Evolutionary conservation across 1,139 yeast species (phyloP).

Genomic region (Yamadazyma buinensis): DNA sequence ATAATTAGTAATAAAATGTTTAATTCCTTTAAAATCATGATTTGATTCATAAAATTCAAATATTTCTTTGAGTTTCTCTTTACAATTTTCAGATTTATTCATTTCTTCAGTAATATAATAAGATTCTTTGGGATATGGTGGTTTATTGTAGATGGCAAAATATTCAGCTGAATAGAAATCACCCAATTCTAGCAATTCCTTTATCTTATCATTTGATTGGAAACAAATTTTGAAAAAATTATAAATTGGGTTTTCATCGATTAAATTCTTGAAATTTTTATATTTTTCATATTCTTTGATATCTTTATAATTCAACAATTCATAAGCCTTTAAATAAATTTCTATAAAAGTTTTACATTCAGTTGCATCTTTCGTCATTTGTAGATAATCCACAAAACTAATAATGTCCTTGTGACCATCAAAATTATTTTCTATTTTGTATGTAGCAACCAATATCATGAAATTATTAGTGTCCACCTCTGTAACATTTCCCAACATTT

Average conservation of each 20-base stretch:
- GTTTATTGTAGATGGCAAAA: slow-evolving; percentile 19
- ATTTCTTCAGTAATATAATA: slow-evolving; percentile 15
- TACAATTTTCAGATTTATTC: slow-evolving; percentile 1
- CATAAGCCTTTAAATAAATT: slow-evolving; percentile 33
- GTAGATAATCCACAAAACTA: slow-evolving; percentile 36
- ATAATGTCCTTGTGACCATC: slow-evolving; percentile 18
- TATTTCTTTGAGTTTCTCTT: slow-evolving; percentile 15
- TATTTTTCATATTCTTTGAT: too few relatives aligned
- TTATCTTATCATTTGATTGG: slow-evolving; percentile 4
- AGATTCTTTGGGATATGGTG: slow-evolving; percentile 20
- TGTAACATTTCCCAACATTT: slow-evolving; percentile 11
- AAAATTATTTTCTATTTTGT: slow-evolving; percentile 26
- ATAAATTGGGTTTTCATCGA: slow-evolving; percentile 2
- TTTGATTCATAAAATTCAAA: slow-evolving; percentile 19
- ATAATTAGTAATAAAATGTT: slow-evolving; percentile 28
- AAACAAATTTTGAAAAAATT: slow-evolving; percentile 9
- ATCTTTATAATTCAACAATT: slow-evolving; percentile 17
- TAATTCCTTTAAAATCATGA: slow-evolving; percentile 16
- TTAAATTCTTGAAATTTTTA: background rate
- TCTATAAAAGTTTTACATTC: slow-evolving; percentile 27
- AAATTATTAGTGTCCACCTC: slow-evolving; percentile 23
- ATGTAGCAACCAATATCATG: slow-evolving; percentile 24
- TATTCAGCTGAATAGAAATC: slow-evolving; percentile 36
- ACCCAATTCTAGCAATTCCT: slow-evolving; percentile 7
- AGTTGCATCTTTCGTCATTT: slow-evolving; percentile 20